Evolutionary conservation across 768 basidiomycete genomes (phyloP), one percentile per base, ranked within the genome.

Genomic region (Tulasnella sp.): DNA sequence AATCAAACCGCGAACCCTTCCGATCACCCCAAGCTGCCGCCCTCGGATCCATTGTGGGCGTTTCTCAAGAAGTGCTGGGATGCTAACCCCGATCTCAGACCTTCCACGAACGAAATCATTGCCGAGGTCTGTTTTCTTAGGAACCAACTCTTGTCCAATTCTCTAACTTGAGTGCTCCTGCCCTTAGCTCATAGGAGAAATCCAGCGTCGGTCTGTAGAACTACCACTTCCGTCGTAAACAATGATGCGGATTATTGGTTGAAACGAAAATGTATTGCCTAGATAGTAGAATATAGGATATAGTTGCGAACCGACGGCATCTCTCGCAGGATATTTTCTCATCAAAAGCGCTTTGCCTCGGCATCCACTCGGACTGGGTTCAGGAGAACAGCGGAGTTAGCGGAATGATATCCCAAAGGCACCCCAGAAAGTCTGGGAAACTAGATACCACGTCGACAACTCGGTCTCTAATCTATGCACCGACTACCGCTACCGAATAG

Each of bases 41-140:
- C 31, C 1, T n/a, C 44, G 24, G 79, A 46, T 74, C 41, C 40
- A 3, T 46, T 75, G n/a, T 80, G 79, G 79, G 28, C n/a, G 11
- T 75, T 73, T 7, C 41, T 80, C 44, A 34, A 42, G 72, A 73
- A 28, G 24, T 75, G 31, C 41, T 80, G 79, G 79, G 24, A 37
- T 44, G 22, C 54, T 50, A 28, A 40, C 11, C 78, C 78, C 2
- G 69, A 8, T 20, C 69, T 28, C 31, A 74, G 79, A 4, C 79
- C 73, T 12, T 75, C 34, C 7, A 34, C 48, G 18, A 22, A 64
- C 3, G 40, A 34, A 46, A 64, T 77, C 24, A 40, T 46, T 16
- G 37, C 46, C 58, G 24, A 60, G 48, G 76, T 77, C 12, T 50
- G 76, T 12, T 8, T 28, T 37, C 37, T 9, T 3, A 9, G 0